These are phyloP conservation scores for Perkinsus marinus DNA, from an alignment of 169 alveolate species.

Conservation along the genomic window DNA sequence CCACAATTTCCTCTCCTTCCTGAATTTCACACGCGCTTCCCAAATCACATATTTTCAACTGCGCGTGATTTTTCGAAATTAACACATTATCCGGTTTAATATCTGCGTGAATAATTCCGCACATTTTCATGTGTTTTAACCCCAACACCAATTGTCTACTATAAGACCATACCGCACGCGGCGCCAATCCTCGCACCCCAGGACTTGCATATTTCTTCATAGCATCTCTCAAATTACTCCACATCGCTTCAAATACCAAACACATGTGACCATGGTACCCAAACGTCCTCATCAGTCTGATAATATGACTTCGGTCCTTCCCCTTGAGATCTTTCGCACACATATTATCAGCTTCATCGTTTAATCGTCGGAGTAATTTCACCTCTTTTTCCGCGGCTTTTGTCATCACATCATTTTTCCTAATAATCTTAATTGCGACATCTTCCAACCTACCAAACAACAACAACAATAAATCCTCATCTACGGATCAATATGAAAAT, in stretches of 20 bases:
- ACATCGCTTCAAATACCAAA: slow-evolving; percentile 71
- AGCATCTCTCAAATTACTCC: slow-evolving; percentile 70
- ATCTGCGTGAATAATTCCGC: slow-evolving; percentile 66
- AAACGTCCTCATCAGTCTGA: slow-evolving; percentile 53
- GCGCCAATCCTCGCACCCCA: slow-evolving; percentile 51
- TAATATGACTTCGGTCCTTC: slow-evolving; percentile 45
- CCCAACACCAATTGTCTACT: slow-evolving; percentile 63
- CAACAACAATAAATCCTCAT: no score
- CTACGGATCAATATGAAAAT: no score
- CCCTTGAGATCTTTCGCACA: neutral
- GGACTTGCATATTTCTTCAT: slow-evolving; percentile 36
- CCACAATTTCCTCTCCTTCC: slow-evolving; percentile 72
- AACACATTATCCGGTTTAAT: slow-evolving; percentile 91
- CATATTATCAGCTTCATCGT: slow-evolving; percentile 55
- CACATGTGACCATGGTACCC: slow-evolving; percentile 68
- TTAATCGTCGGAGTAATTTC: slow-evolving; percentile 47
- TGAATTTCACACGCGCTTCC: slow-evolving; percentile 78
- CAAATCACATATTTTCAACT: slow-evolving; percentile 82
- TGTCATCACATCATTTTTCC: slow-evolving; percentile 75
- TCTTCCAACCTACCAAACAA: slow-evolving; percentile 23
- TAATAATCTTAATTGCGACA: slow-evolving; percentile 63
- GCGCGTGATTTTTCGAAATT: slow-evolving; percentile 58
- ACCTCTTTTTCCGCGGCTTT: slow-evolving; percentile 76
- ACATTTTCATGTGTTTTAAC: slow-evolving; percentile 48
- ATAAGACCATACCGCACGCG: slow-evolving; percentile 56